A percentile compares a stretch with the other conserved stretches of the same genome.
Conservation (phyloP, 805 yeast genomes). For the Metschnikowia corniflorae region DNA sequence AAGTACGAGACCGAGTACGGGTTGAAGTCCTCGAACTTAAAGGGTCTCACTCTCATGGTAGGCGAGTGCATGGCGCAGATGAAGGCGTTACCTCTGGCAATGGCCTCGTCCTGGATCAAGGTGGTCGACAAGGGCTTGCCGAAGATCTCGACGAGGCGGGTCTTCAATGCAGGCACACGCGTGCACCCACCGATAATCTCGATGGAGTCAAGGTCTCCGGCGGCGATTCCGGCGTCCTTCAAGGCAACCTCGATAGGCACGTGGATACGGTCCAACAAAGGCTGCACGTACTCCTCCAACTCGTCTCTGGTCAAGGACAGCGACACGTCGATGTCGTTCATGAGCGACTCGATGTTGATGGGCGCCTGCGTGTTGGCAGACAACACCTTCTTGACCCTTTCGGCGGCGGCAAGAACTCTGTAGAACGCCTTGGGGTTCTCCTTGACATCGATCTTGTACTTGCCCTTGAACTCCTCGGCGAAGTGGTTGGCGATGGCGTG, state of each 20-base stretch:
- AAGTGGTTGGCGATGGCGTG: constrained; percentile 91
- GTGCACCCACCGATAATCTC: constrained; percentile 98
- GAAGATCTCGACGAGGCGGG: constrained; percentile 72
- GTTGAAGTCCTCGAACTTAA: constrained; percentile 95
- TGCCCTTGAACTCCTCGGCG: constrained; percentile 85
- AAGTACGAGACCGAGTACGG: constrained; percentile 87
- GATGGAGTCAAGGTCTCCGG: constrained; percentile 78
- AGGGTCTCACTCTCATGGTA: constrained; percentile 96
- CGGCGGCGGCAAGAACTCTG: constrained; percentile 89
- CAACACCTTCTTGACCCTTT: constrained; percentile 89
- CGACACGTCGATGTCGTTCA: constrained; percentile 95
- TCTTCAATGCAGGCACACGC: constrained; percentile 92
- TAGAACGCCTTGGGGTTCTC: constrained; percentile 92
- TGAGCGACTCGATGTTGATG: constrained; percentile 90
- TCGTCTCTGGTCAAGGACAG: constrained; percentile 86
- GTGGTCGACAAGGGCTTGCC: constrained; percentile 71
- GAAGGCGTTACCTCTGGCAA: constrained; percentile 98
- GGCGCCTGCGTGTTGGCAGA: constrained; percentile 96
- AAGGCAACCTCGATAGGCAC: constrained; percentile 81
- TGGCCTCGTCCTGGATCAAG: constrained; percentile 98
- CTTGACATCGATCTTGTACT: constrained; percentile 90
- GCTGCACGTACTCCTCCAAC: constrained; percentile 83
- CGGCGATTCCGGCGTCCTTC: constrained; percentile 67
- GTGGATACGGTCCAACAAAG: constrained; percentile 71
- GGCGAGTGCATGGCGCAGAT: constrained; percentile 99